These are phyloP conservation scores for Diplodia intermedia DNA, from an alignment of 2,329 filamentous ascomycete genomes.

Conservation along the genomic window DNA sequence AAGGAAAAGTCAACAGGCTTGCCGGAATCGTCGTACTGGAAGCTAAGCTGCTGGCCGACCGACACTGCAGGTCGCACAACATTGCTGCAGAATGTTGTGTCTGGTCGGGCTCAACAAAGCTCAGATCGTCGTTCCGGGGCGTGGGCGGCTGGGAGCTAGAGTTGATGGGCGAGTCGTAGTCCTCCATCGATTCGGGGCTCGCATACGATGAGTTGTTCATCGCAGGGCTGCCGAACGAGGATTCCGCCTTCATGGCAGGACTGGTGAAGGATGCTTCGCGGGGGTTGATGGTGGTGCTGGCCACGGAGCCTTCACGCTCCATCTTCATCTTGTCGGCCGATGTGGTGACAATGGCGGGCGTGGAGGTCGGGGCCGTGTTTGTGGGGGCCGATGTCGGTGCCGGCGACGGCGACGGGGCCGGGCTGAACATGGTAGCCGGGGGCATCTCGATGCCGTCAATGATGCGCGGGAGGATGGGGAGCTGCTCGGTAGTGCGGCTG, in stretches of 20 bases:
- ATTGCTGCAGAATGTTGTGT: constrained; percentile 99
- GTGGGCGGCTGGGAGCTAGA: constrained; percentile 49
- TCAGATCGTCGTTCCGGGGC: constrained; percentile 39
- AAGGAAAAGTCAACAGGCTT: constrained; percentile 38
- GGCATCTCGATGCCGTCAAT: constrained; percentile 37
- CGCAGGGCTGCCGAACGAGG: constrained; percentile 33
- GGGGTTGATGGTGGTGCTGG: constrained; percentile 42
- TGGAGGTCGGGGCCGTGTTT: not conserved
- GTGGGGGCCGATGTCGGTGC: constrained; percentile 14
- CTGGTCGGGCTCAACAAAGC: constrained; percentile 75
- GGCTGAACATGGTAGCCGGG: constrained; percentile 35
- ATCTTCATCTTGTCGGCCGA: not conserved
- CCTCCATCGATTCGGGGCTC: constrained; percentile 48
- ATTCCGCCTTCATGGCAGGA: constrained; percentile 35
- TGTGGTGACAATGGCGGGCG: constrained; percentile 12
- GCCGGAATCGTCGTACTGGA: constrained; percentile 38
- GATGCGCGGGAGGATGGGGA: constrained; percentile 37
- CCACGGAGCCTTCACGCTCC: constrained; percentile 17
- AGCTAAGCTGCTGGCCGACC: constrained; percentile 64
- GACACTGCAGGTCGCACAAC: constrained; percentile 99
- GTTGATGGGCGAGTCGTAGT: constrained; percentile 50
- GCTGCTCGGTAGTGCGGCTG: constrained; percentile 43
- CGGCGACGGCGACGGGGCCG: constrained; percentile 1
- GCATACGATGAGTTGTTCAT: constrained; percentile 40
- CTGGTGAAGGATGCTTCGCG: constrained; percentile 39